These are phyloP conservation scores for Guillardia theta DNA, from an alignment of 78 protist species.

Conservation along the genomic window DNA sequence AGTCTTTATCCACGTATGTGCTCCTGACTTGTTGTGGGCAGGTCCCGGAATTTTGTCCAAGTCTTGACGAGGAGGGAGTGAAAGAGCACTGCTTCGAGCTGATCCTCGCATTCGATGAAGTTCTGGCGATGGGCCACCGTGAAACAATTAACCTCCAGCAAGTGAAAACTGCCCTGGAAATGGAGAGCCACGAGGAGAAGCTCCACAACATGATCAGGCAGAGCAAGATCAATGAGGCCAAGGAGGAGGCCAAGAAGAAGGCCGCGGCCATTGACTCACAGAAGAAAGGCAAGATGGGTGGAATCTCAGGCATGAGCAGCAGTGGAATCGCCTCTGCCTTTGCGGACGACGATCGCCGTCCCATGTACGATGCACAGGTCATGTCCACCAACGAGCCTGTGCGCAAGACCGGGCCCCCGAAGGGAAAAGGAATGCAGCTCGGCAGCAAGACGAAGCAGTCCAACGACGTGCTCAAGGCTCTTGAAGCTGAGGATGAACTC, in stretches of 20 bases:
- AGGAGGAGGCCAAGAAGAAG: constrained; percentile 54
- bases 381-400: neutral
- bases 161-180: constrained; percentile 60
- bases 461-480: constrained; percentile 42
- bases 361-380: no score
- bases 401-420: neutral
- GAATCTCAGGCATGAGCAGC: no score
- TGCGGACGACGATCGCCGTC: no score
- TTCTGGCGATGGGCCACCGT: constrained; percentile 67
- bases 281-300: neutral
- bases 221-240: constrained; percentile 63
- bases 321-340: no score
- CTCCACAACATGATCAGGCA: constrained; percentile 56
- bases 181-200: constrained; percentile 91
- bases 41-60: constrained; percentile 20
- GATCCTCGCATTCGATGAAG: constrained; percentile 93
- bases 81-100: constrained; percentile 47
- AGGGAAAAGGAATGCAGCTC: constrained; percentile 52
- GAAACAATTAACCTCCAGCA: neutral
- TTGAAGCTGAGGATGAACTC: constrained; percentile 27
- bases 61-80: neutral
- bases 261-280: constrained; percentile 42
- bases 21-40: neutral
- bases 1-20: neutral
- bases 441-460: constrained; percentile 31